Evolutionary conservation across 495 filamentous ascomycete species (phyloP).

Genomic region (Lophiotrema nucula): DNA sequence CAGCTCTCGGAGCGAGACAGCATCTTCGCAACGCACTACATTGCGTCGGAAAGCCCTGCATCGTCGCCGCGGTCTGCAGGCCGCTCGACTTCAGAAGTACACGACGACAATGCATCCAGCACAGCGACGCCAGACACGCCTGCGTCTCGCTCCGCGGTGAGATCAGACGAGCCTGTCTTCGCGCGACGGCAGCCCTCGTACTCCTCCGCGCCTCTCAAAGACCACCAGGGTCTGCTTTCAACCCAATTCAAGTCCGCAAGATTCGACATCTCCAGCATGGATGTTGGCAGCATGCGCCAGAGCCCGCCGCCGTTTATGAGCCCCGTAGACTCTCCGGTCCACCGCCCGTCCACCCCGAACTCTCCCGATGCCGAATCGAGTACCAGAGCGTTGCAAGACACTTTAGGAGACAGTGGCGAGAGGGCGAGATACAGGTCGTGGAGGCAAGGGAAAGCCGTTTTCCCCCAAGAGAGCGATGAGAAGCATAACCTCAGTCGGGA

Average conservation of each 20-base stretch:
- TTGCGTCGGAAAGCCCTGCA: conserved; percentile 53
- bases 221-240: conserved; percentile 21
- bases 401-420: conserved; percentile 25
- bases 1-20: conserved; percentile 62
- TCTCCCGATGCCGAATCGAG: conserved; percentile 2
- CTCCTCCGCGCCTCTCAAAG: conserved; percentile 2
- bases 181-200: conserved; percentile 13
- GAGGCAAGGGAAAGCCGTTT: conserved; percentile 42
- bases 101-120: conserved; percentile 21
- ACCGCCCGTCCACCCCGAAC: conserved; percentile 29
- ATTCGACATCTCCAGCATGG: conserved; percentile 6
- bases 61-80: conserved; percentile 40
- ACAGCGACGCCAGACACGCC: conserved; percentile 42
- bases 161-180: conserved; percentile 21
- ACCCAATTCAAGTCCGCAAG: conserved; percentile 22
- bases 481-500: conserved; percentile 20
- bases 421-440: conserved; percentile 42
- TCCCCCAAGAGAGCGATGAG: conserved; percentile 16
- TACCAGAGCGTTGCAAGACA: background rate
- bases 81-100: conserved; percentile 2
- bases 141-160: conserved; percentile 28
- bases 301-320: conserved; percentile 38
- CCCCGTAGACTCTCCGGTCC: conserved; percentile 32
- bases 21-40: conserved; percentile 64
- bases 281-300: conserved; percentile 2